These are phyloP conservation scores for Lepiota subincarnata DNA, from an alignment of 768 basidiomycete species.

Conservation along the genomic window DNA sequence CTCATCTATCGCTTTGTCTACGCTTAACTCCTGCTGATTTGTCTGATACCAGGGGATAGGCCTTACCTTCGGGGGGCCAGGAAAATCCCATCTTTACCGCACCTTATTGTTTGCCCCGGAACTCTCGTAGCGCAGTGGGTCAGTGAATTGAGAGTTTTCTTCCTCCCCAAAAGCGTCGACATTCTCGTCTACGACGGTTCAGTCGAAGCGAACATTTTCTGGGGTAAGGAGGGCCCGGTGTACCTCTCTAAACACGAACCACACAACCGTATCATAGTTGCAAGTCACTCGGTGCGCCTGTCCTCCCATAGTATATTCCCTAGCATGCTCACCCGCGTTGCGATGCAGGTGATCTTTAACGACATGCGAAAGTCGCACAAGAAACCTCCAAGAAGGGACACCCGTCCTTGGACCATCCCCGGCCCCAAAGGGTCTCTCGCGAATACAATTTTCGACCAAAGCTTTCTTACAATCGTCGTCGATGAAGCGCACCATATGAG, in stretches of 20 bases:
- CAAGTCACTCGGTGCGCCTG: slow-evolving; percentile 21
- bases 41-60: not conserved
- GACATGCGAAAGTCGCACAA: slow-evolving; percentile 10
- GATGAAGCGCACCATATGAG: slow-evolving; percentile 6
- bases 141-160: slow-evolving; percentile 15
- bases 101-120: slow-evolving; percentile 23
- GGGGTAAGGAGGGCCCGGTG: slow-evolving; percentile 15
- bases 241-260: slow-evolving; percentile 15
- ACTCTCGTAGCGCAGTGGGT: slow-evolving; percentile 23
- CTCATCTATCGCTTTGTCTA: too few relatives aligned
- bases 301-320: not conserved
- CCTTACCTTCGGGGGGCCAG: slow-evolving; percentile 12
- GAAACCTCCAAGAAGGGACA: not conserved
- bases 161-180: slow-evolving; percentile 16
- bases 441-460: slow-evolving; percentile 14
- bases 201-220: slow-evolving; percentile 14
- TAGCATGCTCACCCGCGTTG: not conserved
- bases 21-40: too few relatives aligned
- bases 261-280: slow-evolving; percentile 19
- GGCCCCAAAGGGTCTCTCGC: not conserved
- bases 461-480: slow-evolving; percentile 5
- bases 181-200: slow-evolving; percentile 21
- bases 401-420: slow-evolving; percentile 18
- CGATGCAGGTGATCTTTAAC: slow-evolving; percentile 18
- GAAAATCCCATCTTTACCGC: slow-evolving; percentile 12